phyloP scores from a whole-genome alignment of 1,284 basidiomycete species.

The Tremellales sp. region DNA sequence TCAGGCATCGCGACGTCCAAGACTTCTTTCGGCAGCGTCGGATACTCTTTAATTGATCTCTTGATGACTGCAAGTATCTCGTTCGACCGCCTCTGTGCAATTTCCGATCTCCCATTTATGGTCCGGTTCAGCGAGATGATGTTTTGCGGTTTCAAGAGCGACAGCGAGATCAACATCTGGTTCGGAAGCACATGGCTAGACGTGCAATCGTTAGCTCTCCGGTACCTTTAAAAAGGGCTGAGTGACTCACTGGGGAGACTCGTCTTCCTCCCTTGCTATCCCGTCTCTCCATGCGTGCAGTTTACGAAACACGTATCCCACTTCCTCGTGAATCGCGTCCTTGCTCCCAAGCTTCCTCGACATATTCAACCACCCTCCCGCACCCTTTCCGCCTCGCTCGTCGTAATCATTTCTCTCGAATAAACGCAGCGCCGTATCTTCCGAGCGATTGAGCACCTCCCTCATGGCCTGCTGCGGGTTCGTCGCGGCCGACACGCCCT shows the following conservation, averaged over 20 bases:
- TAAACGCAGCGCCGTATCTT: conserved; percentile 65
- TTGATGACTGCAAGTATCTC: conserved; percentile 63
- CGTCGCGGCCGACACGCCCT: not conserved
- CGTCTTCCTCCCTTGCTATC: conserved; percentile 78
- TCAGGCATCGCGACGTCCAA: too few species aligned
- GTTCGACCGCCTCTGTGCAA: conserved; percentile 52
- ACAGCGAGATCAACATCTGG: conserved; percentile 65
- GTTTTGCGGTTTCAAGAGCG: conserved; percentile 57
- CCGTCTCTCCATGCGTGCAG: conserved; percentile 84
- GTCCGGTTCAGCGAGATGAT: conserved; percentile 53
- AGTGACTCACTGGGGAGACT: conserved; percentile 65
- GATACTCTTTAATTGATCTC: too few species aligned
- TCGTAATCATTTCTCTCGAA: conserved; percentile 70
- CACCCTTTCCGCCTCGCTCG: conserved; percentile 59
- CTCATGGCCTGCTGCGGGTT: conserved; percentile 40
- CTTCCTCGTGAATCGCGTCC: conserved; percentile 50
- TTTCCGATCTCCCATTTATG: conserved; percentile 7
- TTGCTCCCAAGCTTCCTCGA: conserved; percentile 74
- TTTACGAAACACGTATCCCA: conserved; percentile 63
- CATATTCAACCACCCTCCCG: conserved; percentile 69
- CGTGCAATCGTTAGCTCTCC: not conserved
- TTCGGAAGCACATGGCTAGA: conserved; percentile 59
- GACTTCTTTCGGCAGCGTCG: too few species aligned
- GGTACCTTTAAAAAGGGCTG: not conserved
- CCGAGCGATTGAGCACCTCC: conserved; percentile 64